Evolutionary conservation across 2,329 filamentous ascomycete species (phyloP), one percentile per base, ranked within the genome.

Genomic region (Iodosphaeria phyllophila): DNA sequence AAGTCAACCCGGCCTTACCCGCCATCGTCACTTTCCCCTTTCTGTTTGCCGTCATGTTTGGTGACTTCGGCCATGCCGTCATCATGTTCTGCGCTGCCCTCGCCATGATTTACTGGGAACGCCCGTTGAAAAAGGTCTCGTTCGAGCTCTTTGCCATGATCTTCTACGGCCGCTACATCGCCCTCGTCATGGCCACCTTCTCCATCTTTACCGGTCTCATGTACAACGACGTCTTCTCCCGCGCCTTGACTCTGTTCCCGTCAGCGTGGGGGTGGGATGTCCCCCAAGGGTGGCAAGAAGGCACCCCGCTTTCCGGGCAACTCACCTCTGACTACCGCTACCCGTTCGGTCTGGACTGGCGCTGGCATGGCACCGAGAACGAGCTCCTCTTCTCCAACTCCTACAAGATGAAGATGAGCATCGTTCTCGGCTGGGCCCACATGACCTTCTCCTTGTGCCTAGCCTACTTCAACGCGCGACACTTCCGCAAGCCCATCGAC

Each of bases 341-440:
- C 48, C 86, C 91, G 10, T 92, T 98, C 44, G 89, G 89, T 37
- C 56, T 98, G 31, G 89, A 98, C 46, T 92, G 75, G 73, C 78
- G 75, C 43, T 98, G 89, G 89, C 91, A 98, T 48, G 83, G 77
- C 31, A 77, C 83, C 8, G 86, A 95, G 42, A 98, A 98, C 42
- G 77, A 91, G 32, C 64, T 98, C 12, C 66, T 98, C 24, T 98
- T 98, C 57, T 77, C 71, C 48, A 98, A 98, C 74, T 91, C 79
- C 52, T 91, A 89, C 66, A 98, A 98, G 73, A 98, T 98, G 89
- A 98, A 98, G 64, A 78, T 98, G 55, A 91, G 80, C 58, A 93
- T 98, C 46, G 69, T 98, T 36, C 66, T 98, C 35, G 89, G 91
- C 49, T 98, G 91, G 89, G 70, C 70, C 30, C 84, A 93, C 57